Evolutionary conservation across 179 eudicot genomes (phyloP), one percentile per base, ranked within the genome.

Genomic region (Amaranthus tricolor): DNA sequence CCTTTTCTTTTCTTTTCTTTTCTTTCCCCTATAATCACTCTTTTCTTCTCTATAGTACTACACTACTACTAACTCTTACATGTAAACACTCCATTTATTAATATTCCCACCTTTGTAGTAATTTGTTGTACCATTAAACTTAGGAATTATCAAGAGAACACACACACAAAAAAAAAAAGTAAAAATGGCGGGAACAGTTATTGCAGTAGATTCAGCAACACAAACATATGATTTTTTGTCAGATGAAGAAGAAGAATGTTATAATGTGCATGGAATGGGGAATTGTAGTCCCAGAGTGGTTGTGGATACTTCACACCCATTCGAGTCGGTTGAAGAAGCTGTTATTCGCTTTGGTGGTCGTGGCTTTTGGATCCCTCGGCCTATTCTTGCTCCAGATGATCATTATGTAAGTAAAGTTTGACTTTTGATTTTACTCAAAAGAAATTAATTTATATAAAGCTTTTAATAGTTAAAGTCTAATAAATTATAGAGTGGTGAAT

Each of bases 251-350:
- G 78, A 82, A 11, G 65, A 51, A 10, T 44, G 21, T 4, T 58
- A 14, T 43, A 31, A 19, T 31, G 3, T 49, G 15, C 45, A 61
- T 19, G 65, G 68, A 17, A 7, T 45, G 6, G 74, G 70, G 0
- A 65, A 59, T 61, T 56, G 81, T 3, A 88, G 88, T 55, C 89
- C 92, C 0, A 75, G 94, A 44, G 91, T 73, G 6, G 91, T 91
- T 61, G 89, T 92, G 50, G 98, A 93, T 81, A 91, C 97, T 0
- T 88, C 98, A 4, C 85, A 81, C 11, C 97, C 98, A 6, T 89
- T 93, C 77, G 88, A 74, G 80, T 91, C 98, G 5, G 98, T 93
- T 6, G 87, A 93, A 73, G 98, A 93, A 82, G 98, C 98, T 1
- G 98, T 93, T 44, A 83, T 84, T 63, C 87, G 79, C 74, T 93